Percentiles rank a stretch among this genome's conserved stretches.
These are phyloP conservation scores for Leonotis leonurus DNA, from an alignment of 257 asterid species.

Conservation along the genomic window DNA sequence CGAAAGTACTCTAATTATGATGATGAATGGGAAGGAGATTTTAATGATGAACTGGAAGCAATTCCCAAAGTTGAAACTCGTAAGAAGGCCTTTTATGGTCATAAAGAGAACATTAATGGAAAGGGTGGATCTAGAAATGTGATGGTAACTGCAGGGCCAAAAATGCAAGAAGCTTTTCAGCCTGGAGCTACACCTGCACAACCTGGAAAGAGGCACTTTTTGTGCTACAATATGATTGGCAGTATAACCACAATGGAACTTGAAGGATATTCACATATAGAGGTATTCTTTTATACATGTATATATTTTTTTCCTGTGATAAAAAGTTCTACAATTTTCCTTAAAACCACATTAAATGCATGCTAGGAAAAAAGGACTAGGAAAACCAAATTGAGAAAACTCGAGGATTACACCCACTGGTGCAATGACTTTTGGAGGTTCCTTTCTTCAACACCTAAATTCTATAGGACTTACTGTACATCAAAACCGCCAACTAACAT, in stretches of 20 bases:
- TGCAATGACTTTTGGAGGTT: not conserved
- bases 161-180: slow-evolving; percentile 86
- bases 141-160: slow-evolving; percentile 32
- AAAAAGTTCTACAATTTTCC: not conserved
- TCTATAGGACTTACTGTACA: not conserved
- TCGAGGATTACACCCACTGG: no score
- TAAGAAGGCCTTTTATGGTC: slow-evolving; percentile 42
- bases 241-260: slow-evolving; percentile 86
- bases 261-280: slow-evolving; percentile 90
- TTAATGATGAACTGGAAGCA: slow-evolving; percentile 40
- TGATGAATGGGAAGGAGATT: slow-evolving; percentile 61
- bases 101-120: slow-evolving; percentile 32
- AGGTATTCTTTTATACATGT: slow-evolving; percentile 41
- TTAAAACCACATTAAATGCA: not conserved
- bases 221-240: slow-evolving; percentile 93
- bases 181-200: slow-evolving; percentile 84
- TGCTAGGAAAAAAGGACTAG: not conserved
- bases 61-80: slow-evolving; percentile 49
- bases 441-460: not conserved
- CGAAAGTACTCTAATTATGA: slow-evolving; percentile 39
- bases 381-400: no score
- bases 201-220: slow-evolving; percentile 81
- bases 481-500: not conserved
- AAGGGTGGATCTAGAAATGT: slow-evolving; percentile 35
- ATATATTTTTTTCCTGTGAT: slow-evolving; percentile 6